Evolutionary conservation across 768 basidiomycete species (phyloP), one percentile per base, ranked within the genome.

Genomic region (Paxillus rubicundulus): DNA sequence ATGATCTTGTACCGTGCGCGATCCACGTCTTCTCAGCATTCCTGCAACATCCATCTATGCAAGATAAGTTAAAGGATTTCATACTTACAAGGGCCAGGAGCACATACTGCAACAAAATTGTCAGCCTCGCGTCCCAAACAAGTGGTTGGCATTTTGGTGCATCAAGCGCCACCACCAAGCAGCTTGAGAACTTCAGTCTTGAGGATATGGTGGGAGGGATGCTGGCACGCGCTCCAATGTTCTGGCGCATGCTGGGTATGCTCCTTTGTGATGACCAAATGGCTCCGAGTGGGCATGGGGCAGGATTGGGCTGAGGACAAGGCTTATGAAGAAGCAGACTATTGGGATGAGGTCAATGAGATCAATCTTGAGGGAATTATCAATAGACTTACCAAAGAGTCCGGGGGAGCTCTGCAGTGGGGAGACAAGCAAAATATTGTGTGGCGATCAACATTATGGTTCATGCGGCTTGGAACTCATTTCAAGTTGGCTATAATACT

Each of bases 161-260:
- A 8, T 18, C 40, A 7, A 39, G 42, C 13, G 42, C 44, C 9
- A 21, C 41, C 28, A 43, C 39, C 33, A 37, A 39, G n/a, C 46
- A 60, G 38, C 33, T 60, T 13, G 44, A 58, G 21, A 32, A 13
- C 30, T 58, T 60, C 30, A 40, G 42, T 14, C 53, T 61, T n/a
- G 59, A 55, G 30, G 51, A 55, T 4, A 58, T 61, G 28, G 54
- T 44, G 4, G 5, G 1, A 9, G 10, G 45, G 8, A 58, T 58
- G 44, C 21, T 49, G 39, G 5, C 2, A 3, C 9, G 49, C 1
- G 49, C 59, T 16, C 59, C 57, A 12, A 44, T 41, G 5, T 18
- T 58, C 7, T 61, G 54, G 57, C 37, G 49, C 30, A 34, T 61
- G 6, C 27, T 58, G 4, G 52, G 44, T 1, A 37, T 36, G 5